Base-by-base conservation (phyloP, 2,329 filamentous ascomycete species). In the Fusarium globosum region DNA sequence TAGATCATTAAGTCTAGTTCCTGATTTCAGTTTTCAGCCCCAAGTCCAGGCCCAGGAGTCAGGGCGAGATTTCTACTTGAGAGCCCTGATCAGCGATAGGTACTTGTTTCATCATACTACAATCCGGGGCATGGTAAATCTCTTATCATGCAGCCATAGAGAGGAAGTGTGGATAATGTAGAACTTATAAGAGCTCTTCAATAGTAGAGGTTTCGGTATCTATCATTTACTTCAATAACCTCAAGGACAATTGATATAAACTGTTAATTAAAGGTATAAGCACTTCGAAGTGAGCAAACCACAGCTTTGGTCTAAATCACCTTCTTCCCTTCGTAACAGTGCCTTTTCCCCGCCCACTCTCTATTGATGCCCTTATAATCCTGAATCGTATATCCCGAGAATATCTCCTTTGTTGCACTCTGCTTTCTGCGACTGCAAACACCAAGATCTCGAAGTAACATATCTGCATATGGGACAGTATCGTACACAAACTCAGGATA, bases 281-380 rank as follows among this genome's bases (percentile, higher is more conserved):
- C 7, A 33, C 9, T 20, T 23, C 3, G 2, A 4, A 4, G 1
- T 15, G 4, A 21, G 2, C 2, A 10, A 11, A 9, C n/a, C n/a
- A 16, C 7, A 14, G 4, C 5, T 6, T 6, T 14, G 3, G 4
- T 33, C 15, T 35, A 51, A n/a, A 20, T 12, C 11, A 23, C 7
- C 21, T 23, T 53, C 35, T 53, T 53, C 14, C 13, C 3, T 21
- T 28, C 20, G 2, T 13, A 2, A 4, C 23, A 2, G 7, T 13
- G 14, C 14, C 33, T 26, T 18, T 13, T 38, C 4, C 16, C 14
- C 4, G 14, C 35, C 51, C 35, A 53, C 20, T 53, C 35, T 13
- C 35, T 13, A 21, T 53, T 53, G 1, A 53, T 53, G 0, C 51
- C 51, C 35, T 38, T 38, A 12, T 38, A 53, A 13, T 53, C 51